Evolutionary conservation across 2,329 filamentous ascomycete genomes (phyloP).

Genomic region (Colletotrichum sp.): DNA sequence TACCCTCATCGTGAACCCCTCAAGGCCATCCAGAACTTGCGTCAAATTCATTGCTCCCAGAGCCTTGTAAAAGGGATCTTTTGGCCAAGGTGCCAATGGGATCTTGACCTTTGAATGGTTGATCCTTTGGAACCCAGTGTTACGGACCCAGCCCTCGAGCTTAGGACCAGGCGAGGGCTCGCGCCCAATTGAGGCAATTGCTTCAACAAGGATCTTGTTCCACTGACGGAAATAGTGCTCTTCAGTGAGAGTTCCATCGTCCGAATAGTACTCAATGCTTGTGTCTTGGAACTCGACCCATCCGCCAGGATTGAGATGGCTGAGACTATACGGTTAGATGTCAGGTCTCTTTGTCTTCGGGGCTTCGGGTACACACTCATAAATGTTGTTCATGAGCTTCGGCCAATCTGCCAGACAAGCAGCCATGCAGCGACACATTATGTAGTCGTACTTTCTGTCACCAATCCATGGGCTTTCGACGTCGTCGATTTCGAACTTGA

Average conservation of each 20-base stretch:
- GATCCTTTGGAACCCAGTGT: constrained; percentile 40
- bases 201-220: constrained; percentile 24
- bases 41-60: constrained; percentile 22
- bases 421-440: constrained; percentile 39
- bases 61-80: not conserved
- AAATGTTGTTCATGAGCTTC: constrained; percentile 25
- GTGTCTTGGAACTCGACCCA: constrained; percentile 24
- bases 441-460: constrained; percentile 34
- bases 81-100: not conserved
- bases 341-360: not conserved
- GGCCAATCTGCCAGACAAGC: constrained; percentile 36
- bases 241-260: constrained; percentile 29
- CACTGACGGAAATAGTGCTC: constrained; percentile 23
- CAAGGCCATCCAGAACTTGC: constrained; percentile 24
- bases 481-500: constrained; percentile 42
- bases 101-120: constrained; percentile 25
- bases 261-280: constrained; percentile 27
- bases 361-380: constrained; percentile 21
- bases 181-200: constrained; percentile 23
- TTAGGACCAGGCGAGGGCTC: constrained; percentile 27
- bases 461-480: constrained; percentile 31
- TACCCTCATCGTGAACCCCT: constrained; percentile 28
- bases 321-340: not conserved
- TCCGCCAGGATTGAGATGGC: constrained; percentile 30
- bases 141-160: constrained; percentile 30